Evolutionary conservation across 331 rosid genomes (phyloP), one percentile per base, ranked within the genome.

Genomic region (Rosa hybrid): DNA sequence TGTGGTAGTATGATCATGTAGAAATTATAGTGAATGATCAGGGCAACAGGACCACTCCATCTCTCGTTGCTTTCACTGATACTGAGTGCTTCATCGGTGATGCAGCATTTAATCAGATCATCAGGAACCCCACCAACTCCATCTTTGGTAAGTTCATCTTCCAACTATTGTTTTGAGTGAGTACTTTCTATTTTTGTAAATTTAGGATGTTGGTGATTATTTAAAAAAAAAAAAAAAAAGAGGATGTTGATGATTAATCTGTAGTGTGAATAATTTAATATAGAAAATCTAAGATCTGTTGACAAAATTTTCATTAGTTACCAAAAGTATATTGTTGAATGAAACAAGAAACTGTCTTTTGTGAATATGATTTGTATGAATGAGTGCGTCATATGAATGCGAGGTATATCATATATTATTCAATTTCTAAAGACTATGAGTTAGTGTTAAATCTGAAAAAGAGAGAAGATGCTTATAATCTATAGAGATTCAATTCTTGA

Each of bases 1-100:
- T 59, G 65, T 59, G 65, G 65, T 14, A 59, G 65, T 7, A 25
- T 62, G 68, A 60, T 60, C 68, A 23, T 60, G 68, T 60, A 23
- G 39, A 60, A 12, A 25, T 60, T 25, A 60, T 60, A 23, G 68
- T 10, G 38, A 25, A 60, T 60, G 68, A 60, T 4, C 38, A 60
- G 39, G 68, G 39, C 18, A 60, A 23, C 17, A 60, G 6, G 39
- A 25, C 68, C 6, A 60, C 38, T 5, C 68, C 68, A 9, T 60
- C 68, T 57, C 27, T 57, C 1, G 27, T n/a, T 57, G 64, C 30
- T 57, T 57, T 57, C 27, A 57, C 13, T n/a, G 27, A 57, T 57
- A 57, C 64, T 57, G 12, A 8, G 12, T 4, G 27, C 12, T n/a
- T 57, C 30, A 3, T 57, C 14, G 27, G 64, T 2, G 64, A 57